These are phyloP conservation scores for Didymella segeticola DNA, from an alignment of 2,329 filamentous ascomycete genomes.

Conservation along the genomic window DNA sequence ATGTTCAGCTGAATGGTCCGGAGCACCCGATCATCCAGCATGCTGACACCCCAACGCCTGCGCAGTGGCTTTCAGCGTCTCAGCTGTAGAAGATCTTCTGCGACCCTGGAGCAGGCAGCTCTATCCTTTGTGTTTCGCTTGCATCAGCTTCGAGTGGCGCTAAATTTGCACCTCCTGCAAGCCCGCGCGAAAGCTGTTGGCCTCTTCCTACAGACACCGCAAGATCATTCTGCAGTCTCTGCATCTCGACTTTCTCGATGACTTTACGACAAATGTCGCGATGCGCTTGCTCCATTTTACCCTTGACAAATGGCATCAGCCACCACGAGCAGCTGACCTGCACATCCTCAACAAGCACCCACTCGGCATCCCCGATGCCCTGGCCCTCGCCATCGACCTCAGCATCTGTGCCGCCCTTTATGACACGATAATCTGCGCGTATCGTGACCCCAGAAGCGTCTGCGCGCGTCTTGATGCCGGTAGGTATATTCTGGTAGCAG, in stretches of 20 bases:
- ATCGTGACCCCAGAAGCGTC: slow-evolving; percentile 39
- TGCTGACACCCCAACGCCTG: no score
- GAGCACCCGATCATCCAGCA: no score
- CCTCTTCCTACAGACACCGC: slow-evolving; percentile 26
- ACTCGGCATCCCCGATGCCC: slow-evolving; percentile 41
- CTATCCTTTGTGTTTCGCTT: slow-evolving; percentile 18
- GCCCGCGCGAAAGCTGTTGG: slow-evolving; percentile 8
- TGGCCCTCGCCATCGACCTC: slow-evolving; percentile 43
- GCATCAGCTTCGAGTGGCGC: slow-evolving; percentile 18
- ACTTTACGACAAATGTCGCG: slow-evolving; percentile 43
- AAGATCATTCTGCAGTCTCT: slow-evolving; percentile 26
- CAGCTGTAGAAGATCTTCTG: slow-evolving; percentile 35
- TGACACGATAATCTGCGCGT: slow-evolving; percentile 42
- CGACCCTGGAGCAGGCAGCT: slow-evolving; percentile 17
- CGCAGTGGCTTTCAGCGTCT: not conserved
- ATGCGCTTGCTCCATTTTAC: slow-evolving; percentile 44
- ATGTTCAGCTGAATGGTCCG: no score
- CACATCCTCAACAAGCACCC: slow-evolving; percentile 46
- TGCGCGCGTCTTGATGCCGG: slow-evolving; percentile 43
- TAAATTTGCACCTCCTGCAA: not conserved
- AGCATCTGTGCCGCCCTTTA: slow-evolving; percentile 31
- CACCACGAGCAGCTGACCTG: slow-evolving; percentile 44
- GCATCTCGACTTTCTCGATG: slow-evolving; percentile 41
- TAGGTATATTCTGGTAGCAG: slow-evolving; percentile 43
- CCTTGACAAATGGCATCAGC: slow-evolving; percentile 46